These are phyloP conservation scores for Alternaria postmessia DNA, from an alignment of 2,329 filamentous ascomycete species.

Conservation along the genomic window DNA sequence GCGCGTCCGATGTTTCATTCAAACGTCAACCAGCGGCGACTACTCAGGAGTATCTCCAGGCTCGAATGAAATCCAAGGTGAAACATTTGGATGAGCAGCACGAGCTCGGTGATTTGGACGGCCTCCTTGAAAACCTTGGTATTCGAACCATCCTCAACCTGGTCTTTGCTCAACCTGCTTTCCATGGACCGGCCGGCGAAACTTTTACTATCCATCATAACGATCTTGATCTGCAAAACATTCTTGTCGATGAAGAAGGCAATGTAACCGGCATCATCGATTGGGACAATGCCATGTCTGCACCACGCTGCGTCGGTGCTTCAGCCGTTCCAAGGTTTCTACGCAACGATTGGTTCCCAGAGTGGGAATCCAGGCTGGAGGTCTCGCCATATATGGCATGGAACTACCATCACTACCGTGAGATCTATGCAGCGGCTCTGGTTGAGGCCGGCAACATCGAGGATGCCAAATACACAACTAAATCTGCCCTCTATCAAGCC, in stretches of 20 bases:
- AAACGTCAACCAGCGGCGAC: not conserved
- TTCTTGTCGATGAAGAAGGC: conserved; percentile 24
- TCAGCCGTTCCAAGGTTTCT: conserved; percentile 16
- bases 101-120: not conserved
- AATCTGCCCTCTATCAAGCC: conserved; percentile 12
- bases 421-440: conserved; percentile 18
- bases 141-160: conserved; percentile 7
- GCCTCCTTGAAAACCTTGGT: conserved; percentile 6
- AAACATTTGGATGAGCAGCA: not conserved
- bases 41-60: not conserved
- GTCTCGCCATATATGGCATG: conserved; percentile 1
- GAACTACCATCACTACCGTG: conserved; percentile 14
- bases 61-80: not conserved
- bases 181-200: conserved; percentile 10
- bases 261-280: conserved; percentile 31
- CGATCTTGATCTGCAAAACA: conserved; percentile 36
- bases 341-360: conserved; percentile 11
- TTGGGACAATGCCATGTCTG: conserved; percentile 18
- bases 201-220: conserved; percentile 28
- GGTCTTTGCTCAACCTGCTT: not conserved
- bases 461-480: conserved; percentile 7
- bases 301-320: conserved; percentile 21
- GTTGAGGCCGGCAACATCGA: conserved; percentile 1
- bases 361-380: not conserved
- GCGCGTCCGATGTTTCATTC: not conserved